Evolutionary conservation across 108 stramenopile genomes (phyloP), one percentile per base, ranked within the genome.

Genomic region (Cyclotella atomus): DNA sequence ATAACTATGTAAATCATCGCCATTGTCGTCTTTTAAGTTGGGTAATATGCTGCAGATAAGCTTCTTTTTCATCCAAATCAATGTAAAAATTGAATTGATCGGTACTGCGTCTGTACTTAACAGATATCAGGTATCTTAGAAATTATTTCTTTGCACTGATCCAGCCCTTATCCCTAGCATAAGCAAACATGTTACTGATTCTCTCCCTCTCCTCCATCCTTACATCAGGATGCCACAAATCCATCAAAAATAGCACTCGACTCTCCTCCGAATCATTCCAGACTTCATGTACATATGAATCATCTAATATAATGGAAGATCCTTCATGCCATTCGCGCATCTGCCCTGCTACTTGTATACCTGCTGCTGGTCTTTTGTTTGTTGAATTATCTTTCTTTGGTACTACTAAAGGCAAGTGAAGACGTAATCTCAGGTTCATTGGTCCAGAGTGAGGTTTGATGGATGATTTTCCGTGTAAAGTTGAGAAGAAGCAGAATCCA

Each of bases 271-370:
- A 96, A 25, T 91, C 73, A 79, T 99, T 99, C 97, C 97, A 98
- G 6, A 97, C 97, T 83, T 98, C 91, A 68, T 99, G 99, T 67
- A 97, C 93, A 71, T 90, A 99, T 52, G 88, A 80, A 84, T 99
- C 99, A 68, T 99, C 99, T 34, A 99, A 89, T 0, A 98, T 86
- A 33, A 99, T 9, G 0, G 95, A 92, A 45, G 90, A 76, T 12
- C 94, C 96, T 49, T 87, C 87, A 16, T 67, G 56, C 97, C 98
- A 99, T 15, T 80, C 64, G 25, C 88, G 78, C 9, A 63, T 69
- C 61, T 91, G 73, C 41, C 76, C 83, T n/a, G 88, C 99, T 2
- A 99, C 96, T 17, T 92, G 77, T 23, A 99, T 97, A 17, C 97
- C 99, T 75, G 91, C 95, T 1, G 25, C 55, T 44, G 77, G 80